These are phyloP conservation scores for Fulvia fulva DNA, from an alignment of 2,329 filamentous ascomycete species.

Conservation along the genomic window DNA sequence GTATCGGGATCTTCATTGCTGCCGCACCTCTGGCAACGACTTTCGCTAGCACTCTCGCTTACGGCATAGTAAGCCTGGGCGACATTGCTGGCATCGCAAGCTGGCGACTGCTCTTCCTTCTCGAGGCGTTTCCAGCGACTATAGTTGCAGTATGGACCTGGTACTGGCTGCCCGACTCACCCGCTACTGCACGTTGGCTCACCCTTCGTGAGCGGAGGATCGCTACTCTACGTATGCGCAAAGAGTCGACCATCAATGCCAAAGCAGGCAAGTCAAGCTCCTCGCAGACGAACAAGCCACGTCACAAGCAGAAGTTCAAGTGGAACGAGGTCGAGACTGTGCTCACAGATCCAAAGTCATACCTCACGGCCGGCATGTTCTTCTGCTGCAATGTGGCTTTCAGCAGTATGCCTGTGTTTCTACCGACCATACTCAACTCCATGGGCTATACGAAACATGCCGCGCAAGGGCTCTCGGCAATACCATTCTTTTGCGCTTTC, in stretches of 20 bases:
- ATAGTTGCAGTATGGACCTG: conserved; percentile 70
- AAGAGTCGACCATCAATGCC: conserved; percentile 32
- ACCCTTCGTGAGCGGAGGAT: conserved; percentile 53
- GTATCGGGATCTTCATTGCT: conserved; percentile 82
- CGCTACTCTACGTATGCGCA: conserved; percentile 63
- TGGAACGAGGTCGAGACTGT: conserved; percentile 56
- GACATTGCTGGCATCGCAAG: conserved; percentile 63
- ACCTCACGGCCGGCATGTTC: conserved; percentile 76
- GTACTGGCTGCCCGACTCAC: conserved; percentile 71
- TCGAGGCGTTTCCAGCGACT: conserved; percentile 82
- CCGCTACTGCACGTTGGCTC: conserved; percentile 46
- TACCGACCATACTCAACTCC: conserved; percentile 57
- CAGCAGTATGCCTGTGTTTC: conserved; percentile 79
- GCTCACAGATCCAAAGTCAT: conserved; percentile 64
- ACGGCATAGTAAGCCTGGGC: conserved; percentile 69
- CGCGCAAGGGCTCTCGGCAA: conserved; percentile 74
- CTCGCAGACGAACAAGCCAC: conserved; percentile 7
- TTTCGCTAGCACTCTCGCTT: conserved; percentile 75
- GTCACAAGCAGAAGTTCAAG: conserved; percentile 34
- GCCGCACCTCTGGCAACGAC: conserved; percentile 60
- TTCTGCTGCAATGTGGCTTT: conserved; percentile 87
- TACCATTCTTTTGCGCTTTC: conserved; percentile 77
- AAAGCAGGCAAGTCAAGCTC: conserved; percentile 4
- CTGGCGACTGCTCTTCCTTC: conserved; percentile 79
- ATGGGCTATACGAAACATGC: conserved; percentile 68